Evolutionary conservation across 73 alveolate species (phyloP).

Genomic region (Effrenium voratum): DNA sequence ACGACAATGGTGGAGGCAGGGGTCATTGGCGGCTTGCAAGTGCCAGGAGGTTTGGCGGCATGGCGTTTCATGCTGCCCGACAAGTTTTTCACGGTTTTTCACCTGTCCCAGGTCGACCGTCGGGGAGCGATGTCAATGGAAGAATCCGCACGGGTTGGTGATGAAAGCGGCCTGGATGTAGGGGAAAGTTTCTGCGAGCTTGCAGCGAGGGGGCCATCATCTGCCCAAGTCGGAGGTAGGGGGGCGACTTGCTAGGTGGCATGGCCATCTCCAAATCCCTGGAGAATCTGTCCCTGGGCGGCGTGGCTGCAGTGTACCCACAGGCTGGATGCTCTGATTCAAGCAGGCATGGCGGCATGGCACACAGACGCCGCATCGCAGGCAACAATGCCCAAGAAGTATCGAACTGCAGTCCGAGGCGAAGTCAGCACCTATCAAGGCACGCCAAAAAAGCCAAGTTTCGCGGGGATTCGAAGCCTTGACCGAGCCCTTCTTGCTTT

Average conservation of each 20-base stretch:
- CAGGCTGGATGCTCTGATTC: conserved; percentile 16
- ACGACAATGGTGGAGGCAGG: conserved; percentile 55
- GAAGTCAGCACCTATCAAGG: conserved; percentile 93
- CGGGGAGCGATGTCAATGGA: too few relatives aligned
- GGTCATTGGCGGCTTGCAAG: too few relatives aligned
- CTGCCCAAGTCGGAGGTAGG: not conserved
- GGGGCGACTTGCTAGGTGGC: conserved; percentile 9
- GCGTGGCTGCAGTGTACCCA: conserved; percentile 90
- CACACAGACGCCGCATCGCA: not conserved
- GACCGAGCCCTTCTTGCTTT: not conserved
- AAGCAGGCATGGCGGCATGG: not conserved
- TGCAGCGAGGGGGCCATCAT: not conserved
- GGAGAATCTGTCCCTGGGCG: conserved; percentile 89
- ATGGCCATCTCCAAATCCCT: conserved; percentile 64
- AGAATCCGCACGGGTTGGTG: too few relatives aligned
- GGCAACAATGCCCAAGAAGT: conserved; percentile 94
- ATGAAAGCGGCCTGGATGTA: not conserved
- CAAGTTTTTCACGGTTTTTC: too few relatives aligned
- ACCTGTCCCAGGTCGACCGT: too few relatives aligned
- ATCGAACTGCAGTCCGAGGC: conserved; percentile 63
- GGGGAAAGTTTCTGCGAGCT: not conserved
- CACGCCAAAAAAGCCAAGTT: not conserved
- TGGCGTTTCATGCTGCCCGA: too few relatives aligned
- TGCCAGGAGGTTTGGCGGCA: too few relatives aligned
- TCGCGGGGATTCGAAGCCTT: not conserved